These are phyloP conservation scores for Schwanniomyces pseudopolymorphus DNA, from an alignment of 805 yeast species.

Conservation along the genomic window DNA sequence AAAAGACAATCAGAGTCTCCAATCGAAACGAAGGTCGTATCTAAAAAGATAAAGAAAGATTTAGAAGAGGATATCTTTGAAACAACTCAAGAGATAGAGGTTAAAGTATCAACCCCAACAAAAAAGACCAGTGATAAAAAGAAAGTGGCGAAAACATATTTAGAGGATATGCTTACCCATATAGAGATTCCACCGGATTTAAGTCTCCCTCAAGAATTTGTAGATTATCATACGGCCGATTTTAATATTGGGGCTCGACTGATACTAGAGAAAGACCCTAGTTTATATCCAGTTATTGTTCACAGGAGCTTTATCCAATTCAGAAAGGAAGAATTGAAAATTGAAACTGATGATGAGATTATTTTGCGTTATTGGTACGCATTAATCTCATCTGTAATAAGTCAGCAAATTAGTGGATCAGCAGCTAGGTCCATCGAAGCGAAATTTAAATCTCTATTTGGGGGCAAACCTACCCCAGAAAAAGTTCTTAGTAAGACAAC, in stretches of 20 bases:
- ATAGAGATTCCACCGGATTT: constrained; percentile 13
- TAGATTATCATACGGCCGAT: constrained; percentile 29
- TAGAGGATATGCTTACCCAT: constrained; percentile 17
- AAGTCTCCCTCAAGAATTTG: constrained; percentile 27
- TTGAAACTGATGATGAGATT: constrained; percentile 11
- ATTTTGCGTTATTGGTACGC: constrained; percentile 37
- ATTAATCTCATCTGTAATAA: constrained; percentile 46
- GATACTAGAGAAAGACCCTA: constrained; percentile 29
- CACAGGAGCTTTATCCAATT: constrained; percentile 23
- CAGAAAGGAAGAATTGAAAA: constrained; percentile 13
- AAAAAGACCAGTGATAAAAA: constrained; percentile 1
- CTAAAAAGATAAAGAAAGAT: background rate
- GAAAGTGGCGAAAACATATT: constrained; percentile 5
- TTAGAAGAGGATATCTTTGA: background rate
- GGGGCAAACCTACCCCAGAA: constrained; percentile 51
- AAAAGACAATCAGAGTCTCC: constrained; percentile 1
- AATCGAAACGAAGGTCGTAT: background rate
- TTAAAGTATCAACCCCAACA: background rate
- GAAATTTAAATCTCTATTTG: constrained; percentile 40
- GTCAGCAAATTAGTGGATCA: constrained; percentile 77
- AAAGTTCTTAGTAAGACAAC: constrained; percentile 38
- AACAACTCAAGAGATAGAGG: background rate
- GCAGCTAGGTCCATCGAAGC: constrained; percentile 70
- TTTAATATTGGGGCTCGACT: constrained; percentile 33
- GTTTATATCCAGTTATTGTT: constrained; percentile 33